Evolutionary conservation across 306 rosid genomes (phyloP).

Genomic region (Chamaecrista fasciculata): DNA sequence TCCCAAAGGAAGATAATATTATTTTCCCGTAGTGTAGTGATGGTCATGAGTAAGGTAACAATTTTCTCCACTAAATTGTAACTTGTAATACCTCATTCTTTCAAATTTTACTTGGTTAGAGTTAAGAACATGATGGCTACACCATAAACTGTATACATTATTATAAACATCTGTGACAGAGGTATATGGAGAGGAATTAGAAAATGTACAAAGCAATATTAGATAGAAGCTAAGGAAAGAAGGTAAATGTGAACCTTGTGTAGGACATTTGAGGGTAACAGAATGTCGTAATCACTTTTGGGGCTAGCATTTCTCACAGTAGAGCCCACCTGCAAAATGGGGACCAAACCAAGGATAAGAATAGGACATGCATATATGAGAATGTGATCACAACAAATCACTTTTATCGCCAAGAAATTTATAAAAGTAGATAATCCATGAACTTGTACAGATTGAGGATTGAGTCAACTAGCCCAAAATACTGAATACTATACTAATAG

Average conservation of each 20-base stretch:
- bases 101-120: conserved; percentile 25
- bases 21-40: neutral
- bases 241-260: conserved; percentile 54
- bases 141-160: conserved; percentile 22
- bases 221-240: conserved; percentile 38
- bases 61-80: neutral
- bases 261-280: conserved; percentile 39
- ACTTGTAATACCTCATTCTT: neutral
- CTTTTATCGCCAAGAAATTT: conserved; percentile 35
- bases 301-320: conserved; percentile 44
- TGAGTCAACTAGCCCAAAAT: conserved; percentile 25
- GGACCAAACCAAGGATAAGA: conserved; percentile 63
- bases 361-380: conserved; percentile 37
- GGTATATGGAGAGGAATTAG: conserved; percentile 31
- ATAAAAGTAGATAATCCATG: conserved; percentile 29
- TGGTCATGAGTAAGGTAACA: neutral
- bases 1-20: neutral
- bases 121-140: conserved; percentile 24
- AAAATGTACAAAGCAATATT: conserved; percentile 22
- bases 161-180: conserved; percentile 47
- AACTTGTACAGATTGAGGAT: conserved; percentile 26
- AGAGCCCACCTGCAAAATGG: conserved; percentile 63
- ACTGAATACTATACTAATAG: conserved; percentile 14
- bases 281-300: conserved; percentile 52
- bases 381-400: conserved; percentile 45